Conservation (phyloP, 169 alveolate genomes). For the Plasmodium inui region DNA sequence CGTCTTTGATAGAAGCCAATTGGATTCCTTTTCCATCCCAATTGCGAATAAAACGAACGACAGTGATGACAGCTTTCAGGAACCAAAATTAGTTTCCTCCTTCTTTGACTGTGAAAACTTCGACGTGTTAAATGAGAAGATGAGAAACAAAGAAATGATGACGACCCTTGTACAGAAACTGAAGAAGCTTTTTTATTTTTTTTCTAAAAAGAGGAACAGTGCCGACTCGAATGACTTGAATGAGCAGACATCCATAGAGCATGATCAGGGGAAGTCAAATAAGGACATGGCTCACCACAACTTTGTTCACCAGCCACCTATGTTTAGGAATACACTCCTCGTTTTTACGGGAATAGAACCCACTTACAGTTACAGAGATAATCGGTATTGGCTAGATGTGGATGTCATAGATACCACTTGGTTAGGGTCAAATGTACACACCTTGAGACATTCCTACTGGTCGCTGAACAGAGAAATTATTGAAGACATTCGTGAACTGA, state of each 20-base stretch:
- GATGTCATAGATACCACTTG: constrained; percentile 90
- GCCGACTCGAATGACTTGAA: background rate
- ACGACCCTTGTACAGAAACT: background rate
- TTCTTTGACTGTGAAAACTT: constrained; percentile 28
- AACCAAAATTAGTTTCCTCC: constrained; percentile 13
- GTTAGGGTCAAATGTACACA: constrained; percentile 81
- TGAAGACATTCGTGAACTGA: constrained; percentile 88
- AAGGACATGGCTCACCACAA: background rate
- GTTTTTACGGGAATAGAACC: constrained; percentile 77
- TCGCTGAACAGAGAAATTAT: constrained; percentile 84
- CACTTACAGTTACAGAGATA: constrained; percentile 32
- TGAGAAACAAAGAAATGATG: constrained; percentile 10
- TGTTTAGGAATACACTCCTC: constrained; percentile 66
- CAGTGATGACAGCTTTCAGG: background rate
- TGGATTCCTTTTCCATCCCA: constrained; percentile 45
- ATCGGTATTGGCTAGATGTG: constrained; percentile 86
- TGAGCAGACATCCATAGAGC: constrained; percentile 3
- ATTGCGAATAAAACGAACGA: constrained; percentile 15
- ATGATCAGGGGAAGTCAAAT: background rate
- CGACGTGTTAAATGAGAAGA: background rate
- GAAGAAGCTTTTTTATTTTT: background rate
- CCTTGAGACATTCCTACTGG: constrained; percentile 84
- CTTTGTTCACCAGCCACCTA: constrained; percentile 67
- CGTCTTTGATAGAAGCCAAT: constrained; percentile 41
- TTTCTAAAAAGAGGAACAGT: background rate